Conservation (phyloP, 495 filamentous ascomycete genomes). For the Trichoderma reesei region DNA sequence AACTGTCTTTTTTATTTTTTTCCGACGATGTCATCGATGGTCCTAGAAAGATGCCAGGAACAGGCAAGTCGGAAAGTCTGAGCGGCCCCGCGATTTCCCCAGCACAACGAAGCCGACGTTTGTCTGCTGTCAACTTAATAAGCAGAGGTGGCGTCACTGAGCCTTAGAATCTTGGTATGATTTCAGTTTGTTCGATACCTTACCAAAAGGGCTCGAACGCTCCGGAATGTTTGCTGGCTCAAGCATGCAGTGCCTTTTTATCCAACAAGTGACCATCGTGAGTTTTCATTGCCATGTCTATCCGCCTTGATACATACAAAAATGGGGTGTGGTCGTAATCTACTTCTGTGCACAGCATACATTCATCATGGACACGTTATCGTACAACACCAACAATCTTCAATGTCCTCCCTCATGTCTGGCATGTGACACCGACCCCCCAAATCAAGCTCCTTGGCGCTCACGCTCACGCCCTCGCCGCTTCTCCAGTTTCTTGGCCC, state of each 20-base stretch:
- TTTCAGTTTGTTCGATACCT: too few relatives aligned
- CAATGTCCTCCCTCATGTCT: not conserved
- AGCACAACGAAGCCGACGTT: not conserved
- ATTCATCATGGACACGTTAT: not conserved
- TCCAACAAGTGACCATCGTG: too few relatives aligned
- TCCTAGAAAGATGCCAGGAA: not conserved
- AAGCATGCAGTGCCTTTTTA: too few relatives aligned
- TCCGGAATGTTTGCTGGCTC: too few relatives aligned
- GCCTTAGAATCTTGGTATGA: too few relatives aligned
- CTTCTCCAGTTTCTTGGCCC: slow-evolving; percentile 43
- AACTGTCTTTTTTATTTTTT: not conserved
- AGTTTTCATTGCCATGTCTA: too few relatives aligned
- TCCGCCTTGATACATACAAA: too few relatives aligned
- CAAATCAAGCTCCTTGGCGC: not conserved
- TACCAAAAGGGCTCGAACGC: too few relatives aligned
- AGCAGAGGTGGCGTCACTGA: not conserved
- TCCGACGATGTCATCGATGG: not conserved
- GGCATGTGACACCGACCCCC: not conserved
- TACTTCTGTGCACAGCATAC: not conserved
- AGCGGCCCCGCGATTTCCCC: not conserved
- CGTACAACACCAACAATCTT: not conserved
- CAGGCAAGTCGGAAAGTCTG: not conserved
- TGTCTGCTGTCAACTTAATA: too few relatives aligned
- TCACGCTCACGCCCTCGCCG: slow-evolving; percentile 18
- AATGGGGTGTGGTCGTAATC: not conserved